A percentile compares a stretch with the other conserved stretches of the same genome.
Conservation (phyloP, 164 flowering plant species). For the Brasenia schreberi region DNA sequence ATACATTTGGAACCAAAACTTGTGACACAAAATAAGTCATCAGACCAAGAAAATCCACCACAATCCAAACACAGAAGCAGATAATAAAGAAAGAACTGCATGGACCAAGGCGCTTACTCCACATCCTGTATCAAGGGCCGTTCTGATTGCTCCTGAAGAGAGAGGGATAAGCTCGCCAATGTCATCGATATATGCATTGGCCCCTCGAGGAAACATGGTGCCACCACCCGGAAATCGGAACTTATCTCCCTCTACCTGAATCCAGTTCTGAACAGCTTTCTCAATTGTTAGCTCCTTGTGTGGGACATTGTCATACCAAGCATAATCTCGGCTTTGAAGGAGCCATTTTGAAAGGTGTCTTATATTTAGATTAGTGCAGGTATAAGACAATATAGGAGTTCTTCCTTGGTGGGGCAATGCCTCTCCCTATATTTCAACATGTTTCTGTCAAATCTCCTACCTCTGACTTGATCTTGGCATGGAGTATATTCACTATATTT, state of each 20-base stretch:
- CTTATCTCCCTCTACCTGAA: constrained; percentile 87
- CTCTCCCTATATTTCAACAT: constrained; percentile 82
- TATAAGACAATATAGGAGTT: constrained; percentile 48
- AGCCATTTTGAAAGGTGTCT: constrained; percentile 91
- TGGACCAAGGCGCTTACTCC: constrained; percentile 42
- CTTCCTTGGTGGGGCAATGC: constrained; percentile 77
- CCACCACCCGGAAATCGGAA: constrained; percentile 95
- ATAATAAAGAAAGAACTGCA: not conserved
- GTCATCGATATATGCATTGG: constrained; percentile 91
- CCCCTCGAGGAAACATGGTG: constrained; percentile 95
- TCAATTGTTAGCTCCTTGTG: constrained; percentile 92
- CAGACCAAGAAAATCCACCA: not conserved
- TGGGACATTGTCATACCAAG: constrained; percentile 93
- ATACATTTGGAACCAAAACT: too few species aligned
- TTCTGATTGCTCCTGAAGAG: constrained; percentile 56
- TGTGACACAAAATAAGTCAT: not conserved
- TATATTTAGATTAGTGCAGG: constrained; percentile 90
- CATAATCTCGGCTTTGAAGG: constrained; percentile 90
- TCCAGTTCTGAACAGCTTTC: constrained; percentile 96
- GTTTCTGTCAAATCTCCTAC: constrained; percentile 50
- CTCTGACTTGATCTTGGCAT: constrained; percentile 53
- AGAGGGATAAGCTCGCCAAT: constrained; percentile 66
- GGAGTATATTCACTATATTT: constrained; percentile 78
- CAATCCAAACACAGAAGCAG: not conserved
- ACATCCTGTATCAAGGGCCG: constrained; percentile 95